Evolutionary conservation across 306 rosid species (phyloP).

Genomic region (Dicorynia guianensis): DNA sequence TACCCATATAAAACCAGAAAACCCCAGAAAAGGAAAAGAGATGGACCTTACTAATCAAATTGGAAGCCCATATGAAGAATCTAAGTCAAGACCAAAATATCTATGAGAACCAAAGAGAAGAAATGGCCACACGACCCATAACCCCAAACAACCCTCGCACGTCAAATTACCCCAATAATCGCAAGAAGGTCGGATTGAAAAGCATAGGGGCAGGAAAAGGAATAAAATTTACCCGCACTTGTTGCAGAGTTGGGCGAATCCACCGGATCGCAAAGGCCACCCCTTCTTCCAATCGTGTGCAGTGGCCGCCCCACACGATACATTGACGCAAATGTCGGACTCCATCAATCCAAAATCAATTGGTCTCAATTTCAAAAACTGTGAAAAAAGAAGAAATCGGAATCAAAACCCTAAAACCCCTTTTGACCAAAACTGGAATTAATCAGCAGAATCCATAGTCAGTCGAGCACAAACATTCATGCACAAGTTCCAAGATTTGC

Average conservation of each 20-base stretch:
- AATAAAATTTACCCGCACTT: constrained; percentile 79
- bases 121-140: constrained; percentile 20
- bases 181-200: constrained; percentile 39
- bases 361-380: constrained; percentile 17
- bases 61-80: constrained; percentile 14
- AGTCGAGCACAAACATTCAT: constrained; percentile 19
- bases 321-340: constrained; percentile 72
- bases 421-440: constrained; percentile 32
- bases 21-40: constrained; percentile 29
- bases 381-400: constrained; percentile 45
- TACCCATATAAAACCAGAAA: constrained; percentile 24
- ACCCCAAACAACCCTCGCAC: constrained; percentile 46
- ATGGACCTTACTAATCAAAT: constrained; percentile 6
- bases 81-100: constrained; percentile 45
- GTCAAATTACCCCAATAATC: constrained; percentile 34
- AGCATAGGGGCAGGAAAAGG: not conserved
- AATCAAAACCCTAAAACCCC: constrained; percentile 63
- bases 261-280: constrained; percentile 91
- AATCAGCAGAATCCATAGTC: constrained; percentile 23
- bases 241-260: constrained; percentile 84
- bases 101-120: constrained; percentile 28
- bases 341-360: constrained; percentile 70
- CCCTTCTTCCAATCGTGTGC: constrained; percentile 81
- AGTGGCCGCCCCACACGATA: constrained; percentile 51
- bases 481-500: constrained; percentile 49